Base-by-base conservation (phyloP, 1,284 basidiomycete species). In the Tylopilus sp. region DNA sequence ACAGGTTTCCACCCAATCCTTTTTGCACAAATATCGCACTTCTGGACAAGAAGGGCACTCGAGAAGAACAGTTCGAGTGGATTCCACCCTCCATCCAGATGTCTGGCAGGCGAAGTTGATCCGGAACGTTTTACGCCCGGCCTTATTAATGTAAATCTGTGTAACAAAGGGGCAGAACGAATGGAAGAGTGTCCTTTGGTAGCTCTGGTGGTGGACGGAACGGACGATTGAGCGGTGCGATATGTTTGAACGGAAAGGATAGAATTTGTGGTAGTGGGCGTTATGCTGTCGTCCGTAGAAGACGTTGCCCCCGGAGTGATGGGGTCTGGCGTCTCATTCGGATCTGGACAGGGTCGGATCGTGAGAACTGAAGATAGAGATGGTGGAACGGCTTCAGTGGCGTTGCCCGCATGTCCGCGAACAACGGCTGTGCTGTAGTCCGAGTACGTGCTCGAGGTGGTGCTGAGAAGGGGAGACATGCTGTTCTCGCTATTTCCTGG, bases 101-200 rank as follows among this genome's bases (percentile, higher is more conserved):
- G 59, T 30, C 54, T 56, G 17, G 67, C 64, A 26, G 69, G 68
- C 12, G 67, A 68, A 44, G 54, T 52, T 57, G 61, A 57, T 43
- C 47, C 61, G 58, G 37, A 60, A 36, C 71, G 78, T 68, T 84
- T 84, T 44, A 77, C 75, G 18, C 84, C 82, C 34, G 88, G 85
- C 64, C 87, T 88, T 56, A 93, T 77, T 31, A 94, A 73, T 10
- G 91, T 88, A 71, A 94, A 94, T 21, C 92, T 82, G 68, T 94
- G 91, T 1, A 90, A 76, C 50, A 81, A 73, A 7, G 80, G 73
- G 2, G 77, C 61, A 12, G 76, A 73, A 24, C 72, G 73, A 47
- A 85, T 76, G 4, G 79, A 81, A 2, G 83, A 87, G n/a, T 80
- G 81, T 17, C 85, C 85, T 59, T 85, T 82, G 1, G 84, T 88